phyloP scores from a whole-genome alignment of 805 yeast genomes.

The Cyberlindnera xylosilytica region DNA sequence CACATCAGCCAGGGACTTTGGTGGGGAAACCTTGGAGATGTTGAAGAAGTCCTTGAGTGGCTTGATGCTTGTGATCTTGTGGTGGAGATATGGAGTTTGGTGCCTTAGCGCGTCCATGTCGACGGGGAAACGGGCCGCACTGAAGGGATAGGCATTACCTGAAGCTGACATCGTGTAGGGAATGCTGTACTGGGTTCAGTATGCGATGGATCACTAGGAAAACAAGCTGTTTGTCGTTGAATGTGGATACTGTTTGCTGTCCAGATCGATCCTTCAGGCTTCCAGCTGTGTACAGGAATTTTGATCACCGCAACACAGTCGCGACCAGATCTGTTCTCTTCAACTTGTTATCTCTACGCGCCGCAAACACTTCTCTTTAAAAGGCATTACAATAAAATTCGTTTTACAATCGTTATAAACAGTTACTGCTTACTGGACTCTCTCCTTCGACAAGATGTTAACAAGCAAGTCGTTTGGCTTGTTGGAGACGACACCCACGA shows the following conservation, averaged over 20 bases:
- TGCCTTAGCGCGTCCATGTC: slow-evolving; percentile 16
- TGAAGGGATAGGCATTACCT: slow-evolving; percentile 12
- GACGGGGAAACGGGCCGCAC: slow-evolving; percentile 15
- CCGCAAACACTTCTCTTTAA: too few species aligned
- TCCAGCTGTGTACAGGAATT: too few species aligned
- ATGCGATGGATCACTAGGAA: too few species aligned
- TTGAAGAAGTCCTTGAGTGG: slow-evolving; percentile 23
- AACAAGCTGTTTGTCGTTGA: too few species aligned
- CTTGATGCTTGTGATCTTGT: slow-evolving; percentile 22
- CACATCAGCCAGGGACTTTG: slow-evolving; percentile 14
- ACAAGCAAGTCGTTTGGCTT: slow-evolving; percentile 49
- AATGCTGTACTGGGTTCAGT: too few species aligned
- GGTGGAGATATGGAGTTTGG: slow-evolving; percentile 24
- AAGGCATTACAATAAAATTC: not conserved
- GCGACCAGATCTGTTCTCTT: too few species aligned
- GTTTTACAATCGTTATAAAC: not conserved
- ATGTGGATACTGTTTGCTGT: too few species aligned
- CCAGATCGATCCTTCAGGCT: too few species aligned
- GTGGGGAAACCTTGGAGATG: slow-evolving; percentile 12
- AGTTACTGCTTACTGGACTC: slow-evolving; percentile 40
- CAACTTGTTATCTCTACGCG: too few species aligned
- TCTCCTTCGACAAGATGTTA: slow-evolving; percentile 61
- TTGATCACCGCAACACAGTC: too few species aligned
- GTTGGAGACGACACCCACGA: slow-evolving; percentile 38
- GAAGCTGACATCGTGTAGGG: not conserved